Conservation (phyloP, 768 basidiomycete genomes). For the Fomitopsis pulvina region DNA sequence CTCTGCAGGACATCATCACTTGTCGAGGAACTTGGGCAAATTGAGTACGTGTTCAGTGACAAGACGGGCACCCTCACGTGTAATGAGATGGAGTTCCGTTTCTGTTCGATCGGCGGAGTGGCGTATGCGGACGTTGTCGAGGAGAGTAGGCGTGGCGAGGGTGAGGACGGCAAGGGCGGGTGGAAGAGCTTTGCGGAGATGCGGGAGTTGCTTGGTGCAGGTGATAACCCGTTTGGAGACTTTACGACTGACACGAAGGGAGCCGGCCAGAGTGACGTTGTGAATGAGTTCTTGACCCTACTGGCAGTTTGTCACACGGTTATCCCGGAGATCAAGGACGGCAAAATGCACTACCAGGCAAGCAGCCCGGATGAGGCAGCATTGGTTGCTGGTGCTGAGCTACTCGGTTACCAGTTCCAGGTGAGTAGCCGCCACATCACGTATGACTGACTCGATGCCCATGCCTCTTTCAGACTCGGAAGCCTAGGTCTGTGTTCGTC, state of each 20-base stretch:
- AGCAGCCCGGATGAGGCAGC: slow-evolving; percentile 98
- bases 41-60: slow-evolving; percentile 93
- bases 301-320: slow-evolving; percentile 97
- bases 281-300: slow-evolving; percentile 29
- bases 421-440: slow-evolving; percentile 41
- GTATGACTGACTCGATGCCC: slow-evolving; percentile 17
- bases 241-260: slow-evolving; percentile 19
- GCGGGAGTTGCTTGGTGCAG: slow-evolving; percentile 43
- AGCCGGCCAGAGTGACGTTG: slow-evolving; percentile 22
- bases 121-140: slow-evolving; percentile 91
- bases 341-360: slow-evolving; percentile 91
- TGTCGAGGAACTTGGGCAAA: slow-evolving; percentile 97
- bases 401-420: slow-evolving; percentile 89
- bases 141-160: slow-evolving; percentile 67
- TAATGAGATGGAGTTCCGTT: slow-evolving; percentile 97
- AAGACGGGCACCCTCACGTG: slow-evolving; percentile 94
- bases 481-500: slow-evolving; percentile 93
- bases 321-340: slow-evolving; percentile 86
- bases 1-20: slow-evolving; percentile 96
- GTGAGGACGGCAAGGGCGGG: slow-evolving; percentile 43
- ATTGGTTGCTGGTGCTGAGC: slow-evolving; percentile 87
- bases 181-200: slow-evolving; percentile 83
- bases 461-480: slow-evolving; percentile 60
- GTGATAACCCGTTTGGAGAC: slow-evolving; percentile 50
- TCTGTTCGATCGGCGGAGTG: slow-evolving; percentile 82